These are phyloP conservation scores for Psophocarpus tetragonolobus DNA, from an alignment of 306 rosid species.

Conservation along the genomic window DNA sequence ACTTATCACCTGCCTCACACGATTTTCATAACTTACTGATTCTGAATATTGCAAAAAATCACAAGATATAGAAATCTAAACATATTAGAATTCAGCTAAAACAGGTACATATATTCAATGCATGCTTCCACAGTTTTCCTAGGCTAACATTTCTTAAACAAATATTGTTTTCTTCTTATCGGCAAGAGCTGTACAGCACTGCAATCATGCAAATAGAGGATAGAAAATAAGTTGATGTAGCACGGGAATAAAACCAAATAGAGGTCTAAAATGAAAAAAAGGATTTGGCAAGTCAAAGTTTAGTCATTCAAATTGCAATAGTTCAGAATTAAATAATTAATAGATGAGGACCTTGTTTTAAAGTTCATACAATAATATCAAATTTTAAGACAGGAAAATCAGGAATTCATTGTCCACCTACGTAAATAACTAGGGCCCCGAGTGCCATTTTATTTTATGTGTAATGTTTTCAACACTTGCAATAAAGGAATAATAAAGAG, in stretches of 20 bases:
- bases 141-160: constrained; percentile 2
- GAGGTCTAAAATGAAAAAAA: too few relatives aligned
- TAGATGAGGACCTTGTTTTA: constrained; percentile 13
- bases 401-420: background rate
- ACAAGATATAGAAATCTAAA: constrained; percentile 2
- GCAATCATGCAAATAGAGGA: constrained; percentile 2
- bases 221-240: constrained; percentile 5
- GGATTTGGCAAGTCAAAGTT: too few relatives aligned
- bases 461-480: background rate
- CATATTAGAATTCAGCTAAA: background rate
- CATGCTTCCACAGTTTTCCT: background rate
- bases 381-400: background rate
- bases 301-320: too few relatives aligned
- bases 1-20: background rate
- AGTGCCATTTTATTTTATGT: background rate
- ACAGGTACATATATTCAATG: background rate
- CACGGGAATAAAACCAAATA: too few relatives aligned
- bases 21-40: constrained; percentile 12
- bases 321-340: background rate
- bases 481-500: background rate
- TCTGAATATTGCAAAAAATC: background rate
- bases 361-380: background rate
- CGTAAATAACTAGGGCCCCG: constrained; percentile 2
- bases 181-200: background rate
- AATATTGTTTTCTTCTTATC: background rate